Base-by-base conservation (phyloP, 192 early-diverging fungal genomes). In the Helicostylum pulchrum region DNA sequence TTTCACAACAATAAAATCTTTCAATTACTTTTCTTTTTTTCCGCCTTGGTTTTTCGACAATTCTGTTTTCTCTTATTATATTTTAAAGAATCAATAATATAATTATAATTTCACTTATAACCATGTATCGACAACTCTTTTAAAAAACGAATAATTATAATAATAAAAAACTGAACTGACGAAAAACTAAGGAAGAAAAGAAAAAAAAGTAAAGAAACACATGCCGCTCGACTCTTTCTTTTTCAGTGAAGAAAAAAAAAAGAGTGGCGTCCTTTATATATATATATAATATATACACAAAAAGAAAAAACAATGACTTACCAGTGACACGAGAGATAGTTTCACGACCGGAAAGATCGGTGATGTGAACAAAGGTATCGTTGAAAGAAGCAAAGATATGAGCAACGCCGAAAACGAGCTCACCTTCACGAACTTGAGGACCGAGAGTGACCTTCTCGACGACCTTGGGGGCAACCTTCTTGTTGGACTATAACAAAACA, bases 351-450 rank as follows among this genome's bases (percentile, higher is more conserved):
- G 96, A 93, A 71, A 99, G 82, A 97, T 99, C 97, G 67, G 97
- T 99, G 76, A 99, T 88, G 83, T 99, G 97, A 71, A 98, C 94
- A 74, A 99, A 99, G 72, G 96, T 98, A 81, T 99, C 97, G 87
- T 99, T 99, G 87, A 92, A 96, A 52, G 89, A 92, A 72, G 97
- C 96, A 79, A 90, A 98, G 83, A 99, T 98, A 87, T 97, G 97
- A 66, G 94, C 94, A 85, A 99, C 97, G 75, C 95, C 96, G 72
- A 97, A 99, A 64, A 99, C 97, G 71, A 91, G 83, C 85, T 99
- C 96, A 72, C 94, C 96, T 76, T 93, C 93, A 73, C 92, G 91
- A 77, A 94, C 93, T 83, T 97, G 90, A 68, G 97, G 97, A 67
- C 97, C 97, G 69, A 97, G 88, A 64, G 90, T 86, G 76, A 98